Conservation (phyloP, 2,329 filamentous ascomycete genomes). For the Septoria petroselini region DNA sequence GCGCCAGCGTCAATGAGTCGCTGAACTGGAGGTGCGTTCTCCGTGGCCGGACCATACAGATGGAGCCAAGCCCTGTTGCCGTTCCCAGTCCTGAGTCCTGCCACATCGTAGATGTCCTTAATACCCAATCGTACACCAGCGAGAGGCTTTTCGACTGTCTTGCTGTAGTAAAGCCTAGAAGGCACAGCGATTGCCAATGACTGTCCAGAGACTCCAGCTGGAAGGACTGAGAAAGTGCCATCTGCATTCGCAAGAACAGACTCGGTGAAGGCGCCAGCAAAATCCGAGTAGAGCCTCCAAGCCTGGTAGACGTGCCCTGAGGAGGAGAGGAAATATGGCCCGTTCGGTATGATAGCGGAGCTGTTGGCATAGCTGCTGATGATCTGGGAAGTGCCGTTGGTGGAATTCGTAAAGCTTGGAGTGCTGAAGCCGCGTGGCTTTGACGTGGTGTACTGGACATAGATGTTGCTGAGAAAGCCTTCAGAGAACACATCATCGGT, state of each 20-base stretch:
- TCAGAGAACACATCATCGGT: constrained; percentile 44
- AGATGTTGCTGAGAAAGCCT: constrained; percentile 39
- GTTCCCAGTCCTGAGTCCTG: constrained; percentile 55
- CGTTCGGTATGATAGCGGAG: constrained; percentile 39
- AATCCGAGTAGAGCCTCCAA: constrained; percentile 51
- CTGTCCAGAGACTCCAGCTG: constrained; percentile 41
- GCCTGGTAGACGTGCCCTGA: constrained; percentile 49
- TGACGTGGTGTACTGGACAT: constrained; percentile 27
- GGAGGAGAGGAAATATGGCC: constrained; percentile 52
- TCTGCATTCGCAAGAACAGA: constrained; percentile 42
- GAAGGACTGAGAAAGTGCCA: constrained; percentile 45
- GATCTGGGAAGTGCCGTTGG: constrained; percentile 24
- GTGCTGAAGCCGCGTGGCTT: constrained; percentile 15
- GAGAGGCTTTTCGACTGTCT: constrained; percentile 54
- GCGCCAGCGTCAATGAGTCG: constrained; percentile 60
- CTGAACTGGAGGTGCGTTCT: constrained; percentile 53
- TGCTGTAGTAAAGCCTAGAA: constrained; percentile 58
- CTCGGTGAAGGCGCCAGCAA: constrained; percentile 51
- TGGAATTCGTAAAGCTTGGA: constrained; percentile 6
- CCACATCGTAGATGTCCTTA: constrained; percentile 62
- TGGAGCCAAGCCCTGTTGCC: constrained; percentile 59
- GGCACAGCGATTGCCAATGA: constrained; percentile 54
- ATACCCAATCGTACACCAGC: constrained; percentile 60
- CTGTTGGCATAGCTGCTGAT: constrained; percentile 23
- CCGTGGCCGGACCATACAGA: constrained; percentile 48